Base-by-base conservation (phyloP, 371 early-diverging fungal genomes). In the Apophysomyces trapeziformis region DNA sequence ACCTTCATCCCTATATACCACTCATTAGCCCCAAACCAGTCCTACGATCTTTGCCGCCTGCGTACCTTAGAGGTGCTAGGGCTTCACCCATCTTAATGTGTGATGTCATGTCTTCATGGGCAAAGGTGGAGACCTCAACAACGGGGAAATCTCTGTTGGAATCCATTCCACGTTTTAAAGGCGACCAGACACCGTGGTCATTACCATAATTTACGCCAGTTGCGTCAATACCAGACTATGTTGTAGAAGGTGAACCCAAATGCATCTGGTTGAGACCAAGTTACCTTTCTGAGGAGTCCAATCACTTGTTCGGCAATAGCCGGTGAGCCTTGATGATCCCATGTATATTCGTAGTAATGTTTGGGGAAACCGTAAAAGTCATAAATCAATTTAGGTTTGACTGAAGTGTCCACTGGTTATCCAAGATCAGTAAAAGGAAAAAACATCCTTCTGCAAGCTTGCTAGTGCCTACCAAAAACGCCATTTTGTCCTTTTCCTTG, bases 181-280 rank as follows among this genome's bases (percentile, higher is more conserved):
- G 86, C 1, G 86, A 86, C 89, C 89, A 88, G 9, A 83, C 84
- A 43, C 89, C 89, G 57, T 88, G 89, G 45, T 88, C 89, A 26
- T 86, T 74, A 5, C 89, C 89, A 36, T 85, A 74, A 43, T 82
- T 75, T 7, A 79, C 70, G n/a, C 74, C 72, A 1, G 71, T 75
- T 16, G 81, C 82, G 0, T 72, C 66, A 14, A 85, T 68, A 3
- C 74, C 74, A 14, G 79, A 66, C 80, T 79, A 26, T 26, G 32
- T 26, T 26, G 2, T 26, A 26, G 1, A 26, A 26, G 32, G 32
- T 26, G 32, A 26, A 26, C 2, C 32, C 32, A 2, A 26, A 26
- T 26, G 2, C 32, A 26, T 26, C 3, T 26, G 1, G 32, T 2
- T 26, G 32, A 26, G 32, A 26, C 32, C 3, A 26, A 2, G 32